Percentiles rank a stretch among this genome's conserved stretches.
These are phyloP conservation scores for Verbena officinalis DNA, from an alignment of 257 asterid species.

Conservation along the genomic window DNA sequence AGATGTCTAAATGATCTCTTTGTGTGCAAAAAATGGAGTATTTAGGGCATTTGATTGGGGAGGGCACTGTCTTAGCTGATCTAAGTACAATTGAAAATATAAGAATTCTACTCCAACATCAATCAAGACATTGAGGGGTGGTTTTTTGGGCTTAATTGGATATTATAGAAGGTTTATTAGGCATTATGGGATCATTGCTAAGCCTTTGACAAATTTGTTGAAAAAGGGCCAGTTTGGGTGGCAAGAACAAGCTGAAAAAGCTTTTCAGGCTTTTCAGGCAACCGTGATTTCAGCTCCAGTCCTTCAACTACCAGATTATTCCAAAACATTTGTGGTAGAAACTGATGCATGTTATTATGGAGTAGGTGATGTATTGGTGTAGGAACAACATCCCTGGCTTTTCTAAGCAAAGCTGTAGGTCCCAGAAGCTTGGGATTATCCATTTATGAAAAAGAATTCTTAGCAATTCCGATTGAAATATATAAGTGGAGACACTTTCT, in stretches of 20 bases:
- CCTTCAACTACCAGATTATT: background rate
- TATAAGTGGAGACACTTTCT: no score
- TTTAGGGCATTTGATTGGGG: background rate
- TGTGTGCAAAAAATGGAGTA: background rate
- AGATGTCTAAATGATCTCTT: background rate
- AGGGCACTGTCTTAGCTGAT: background rate
- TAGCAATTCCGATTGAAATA: no score
- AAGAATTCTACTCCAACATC: background rate
- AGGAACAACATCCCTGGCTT: background rate
- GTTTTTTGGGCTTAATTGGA: background rate
- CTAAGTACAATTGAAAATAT: background rate
- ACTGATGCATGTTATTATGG: background rate
- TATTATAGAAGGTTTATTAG: background rate
- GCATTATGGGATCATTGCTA: background rate
- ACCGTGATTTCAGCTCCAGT: background rate
- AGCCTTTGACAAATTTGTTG: background rate
- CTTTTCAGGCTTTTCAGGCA: background rate
- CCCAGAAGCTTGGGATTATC: background rate
- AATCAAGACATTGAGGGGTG: background rate
- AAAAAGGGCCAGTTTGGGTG: background rate
- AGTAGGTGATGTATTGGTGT: background rate
- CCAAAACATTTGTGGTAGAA: background rate
- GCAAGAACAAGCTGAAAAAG: background rate
- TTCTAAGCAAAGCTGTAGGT: background rate
- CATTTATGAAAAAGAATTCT: no score